Conservation (phyloP, 805 yeast species). For the Scheffersomyces stipitis region DNA sequence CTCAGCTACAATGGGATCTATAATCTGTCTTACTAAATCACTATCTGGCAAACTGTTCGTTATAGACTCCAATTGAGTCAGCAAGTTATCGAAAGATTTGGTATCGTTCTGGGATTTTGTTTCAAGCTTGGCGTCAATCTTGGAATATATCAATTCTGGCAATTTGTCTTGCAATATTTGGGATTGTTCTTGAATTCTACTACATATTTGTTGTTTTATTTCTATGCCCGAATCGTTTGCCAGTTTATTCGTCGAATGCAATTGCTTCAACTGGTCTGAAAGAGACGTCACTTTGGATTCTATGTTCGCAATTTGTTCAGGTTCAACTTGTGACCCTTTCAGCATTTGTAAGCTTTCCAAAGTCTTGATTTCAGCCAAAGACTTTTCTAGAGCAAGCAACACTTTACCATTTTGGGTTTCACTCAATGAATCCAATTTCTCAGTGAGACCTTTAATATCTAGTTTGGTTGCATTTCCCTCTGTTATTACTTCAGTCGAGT, state of each 20-base stretch:
- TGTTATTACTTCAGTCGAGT: slow-evolving; percentile 34
- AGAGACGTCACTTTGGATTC: neutral
- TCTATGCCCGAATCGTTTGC: neutral
- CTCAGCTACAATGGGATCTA: slow-evolving; percentile 27
- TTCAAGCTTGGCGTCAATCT: neutral
- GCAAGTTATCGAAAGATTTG: neutral
- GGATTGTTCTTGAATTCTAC: too few species aligned
- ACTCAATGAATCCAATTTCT: slow-evolving; percentile 12
- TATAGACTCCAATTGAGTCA: neutral
- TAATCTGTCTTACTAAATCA: slow-evolving; percentile 14
- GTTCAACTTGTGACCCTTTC: neutral
- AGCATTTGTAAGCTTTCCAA: too few species aligned
- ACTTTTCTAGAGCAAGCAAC: neutral
- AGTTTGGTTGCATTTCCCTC: slow-evolving; percentile 36
- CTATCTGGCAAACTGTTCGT: slow-evolving; percentile 11
- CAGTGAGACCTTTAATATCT: slow-evolving; percentile 24
- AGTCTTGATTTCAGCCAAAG: neutral
- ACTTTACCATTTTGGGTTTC: neutral
- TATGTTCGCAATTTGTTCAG: neutral
- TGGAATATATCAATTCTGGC: neutral
- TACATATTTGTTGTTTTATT: too few species aligned
- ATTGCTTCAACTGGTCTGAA: neutral
- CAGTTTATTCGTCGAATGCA: neutral
- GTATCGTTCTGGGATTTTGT: neutral
- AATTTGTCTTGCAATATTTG: neutral